These are phyloP conservation scores for Coniochaeta prunicola DNA, from an alignment of 2,329 filamentous ascomycete species.

Conservation along the genomic window DNA sequence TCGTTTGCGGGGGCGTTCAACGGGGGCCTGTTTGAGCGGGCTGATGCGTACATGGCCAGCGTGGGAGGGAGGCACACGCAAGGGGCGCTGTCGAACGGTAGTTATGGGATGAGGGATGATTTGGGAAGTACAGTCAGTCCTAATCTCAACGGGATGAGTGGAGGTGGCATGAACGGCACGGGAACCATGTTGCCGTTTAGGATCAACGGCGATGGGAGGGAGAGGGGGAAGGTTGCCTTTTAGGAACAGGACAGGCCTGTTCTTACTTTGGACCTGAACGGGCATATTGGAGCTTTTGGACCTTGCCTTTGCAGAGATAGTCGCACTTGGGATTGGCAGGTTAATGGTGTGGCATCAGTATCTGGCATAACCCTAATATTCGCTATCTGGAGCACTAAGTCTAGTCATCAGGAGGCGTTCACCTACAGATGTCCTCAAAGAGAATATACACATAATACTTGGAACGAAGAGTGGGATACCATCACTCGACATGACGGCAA, in stretches of 20 bases:
- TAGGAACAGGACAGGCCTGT: slow-evolving; percentile 7
- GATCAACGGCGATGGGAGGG: slow-evolving; percentile 10
- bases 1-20: slow-evolving; percentile 48
- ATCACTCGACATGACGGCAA: too few relatives aligned
- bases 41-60: slow-evolving; percentile 41
- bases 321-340: not conserved
- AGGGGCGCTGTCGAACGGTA: not conserved
- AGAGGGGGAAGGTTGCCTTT: slow-evolving; percentile 20
- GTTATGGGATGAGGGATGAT: slow-evolving; percentile 10
- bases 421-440: too few relatives aligned
- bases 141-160: slow-evolving; percentile 8
- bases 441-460: too few relatives aligned
- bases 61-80: not conserved
- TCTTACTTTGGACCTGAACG: not conserved
- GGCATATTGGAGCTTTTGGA: not conserved
- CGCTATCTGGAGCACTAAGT: too few relatives aligned
- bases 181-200: slow-evolving; percentile 37
- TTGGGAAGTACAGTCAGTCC: slow-evolving; percentile 19
- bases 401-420: too few relatives aligned
- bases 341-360: too few relatives aligned
- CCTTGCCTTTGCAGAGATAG: not conserved
- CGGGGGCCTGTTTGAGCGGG: slow-evolving; percentile 53
- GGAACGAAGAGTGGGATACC: too few relatives aligned
- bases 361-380: too few relatives aligned
- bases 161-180: slow-evolving; percentile 38